Evolutionary conservation across 2,329 filamentous ascomycete species (phyloP).

Genomic region (Metarhizium anisopliae): DNA sequence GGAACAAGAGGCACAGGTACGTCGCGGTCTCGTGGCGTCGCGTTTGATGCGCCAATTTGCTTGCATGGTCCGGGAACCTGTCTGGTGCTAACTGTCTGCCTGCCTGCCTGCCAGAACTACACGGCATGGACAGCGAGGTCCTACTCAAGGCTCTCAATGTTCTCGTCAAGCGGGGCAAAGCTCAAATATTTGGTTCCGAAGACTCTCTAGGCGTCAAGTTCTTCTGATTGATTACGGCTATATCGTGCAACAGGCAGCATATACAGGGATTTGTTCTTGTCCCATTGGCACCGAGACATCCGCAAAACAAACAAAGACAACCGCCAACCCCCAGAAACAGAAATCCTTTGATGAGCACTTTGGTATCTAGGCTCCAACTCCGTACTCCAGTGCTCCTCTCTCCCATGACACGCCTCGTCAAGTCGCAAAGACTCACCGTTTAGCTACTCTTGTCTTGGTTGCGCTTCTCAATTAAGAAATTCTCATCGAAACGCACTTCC

Average conservation of each 20-base stretch:
- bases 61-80: neutral
- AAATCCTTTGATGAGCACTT: no score
- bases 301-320: no score
- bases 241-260: no score
- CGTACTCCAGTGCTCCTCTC: conserved; percentile 9
- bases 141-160: conserved; percentile 71
- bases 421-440: conserved; percentile 1
- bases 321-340: no score
- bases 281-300: no score
- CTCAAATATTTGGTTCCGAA: conserved; percentile 85
- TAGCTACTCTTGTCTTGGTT: conserved; percentile 19
- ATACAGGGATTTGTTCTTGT: no score
- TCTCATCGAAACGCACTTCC: conserved; percentile 57
- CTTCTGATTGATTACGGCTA: conserved; percentile 50
- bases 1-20: conserved; percentile 58
- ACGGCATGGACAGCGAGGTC: conserved; percentile 78
- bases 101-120: conserved; percentile 52
- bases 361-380: conserved; percentile 1
- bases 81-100: neutral
- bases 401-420: conserved; percentile 7
- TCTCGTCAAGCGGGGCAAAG: conserved; percentile 82
- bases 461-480: conserved; percentile 46
- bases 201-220: conserved; percentile 93
- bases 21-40: neutral
- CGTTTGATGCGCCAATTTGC: neutral